A percentile compares a stretch with the other conserved stretches of the same genome.
Evolutionary conservation across 2,329 filamentous ascomycete genomes (phyloP).

Genomic region (Fusarium agapanthi): DNA sequence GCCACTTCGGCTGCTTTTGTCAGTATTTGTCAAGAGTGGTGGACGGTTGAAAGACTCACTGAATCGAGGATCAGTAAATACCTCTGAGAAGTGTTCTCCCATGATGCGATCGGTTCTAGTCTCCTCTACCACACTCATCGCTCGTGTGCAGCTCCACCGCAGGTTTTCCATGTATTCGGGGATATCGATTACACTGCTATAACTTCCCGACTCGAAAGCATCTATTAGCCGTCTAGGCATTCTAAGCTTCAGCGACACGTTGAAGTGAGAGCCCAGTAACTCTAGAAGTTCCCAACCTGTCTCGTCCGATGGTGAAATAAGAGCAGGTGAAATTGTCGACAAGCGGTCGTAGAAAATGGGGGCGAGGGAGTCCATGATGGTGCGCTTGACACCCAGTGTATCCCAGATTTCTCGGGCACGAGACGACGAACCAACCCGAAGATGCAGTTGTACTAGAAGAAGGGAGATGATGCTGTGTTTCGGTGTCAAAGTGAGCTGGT

Average conservation of each 20-base stretch:
- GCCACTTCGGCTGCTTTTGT: constrained; percentile 51
- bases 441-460: constrained; percentile 60
- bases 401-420: constrained; percentile 60
- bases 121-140: constrained; percentile 62
- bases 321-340: constrained; percentile 58
- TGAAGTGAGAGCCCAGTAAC: constrained; percentile 57
- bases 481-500: constrained; percentile 55
- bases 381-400: constrained; percentile 63
- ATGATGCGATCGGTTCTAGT: constrained; percentile 56
- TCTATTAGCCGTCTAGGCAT: constrained; percentile 55
- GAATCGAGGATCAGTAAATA: constrained; percentile 56
- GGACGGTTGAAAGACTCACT: constrained; percentile 48
- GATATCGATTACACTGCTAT: constrained; percentile 60
- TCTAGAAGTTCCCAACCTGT: constrained; percentile 51
- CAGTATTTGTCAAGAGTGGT: not conserved
- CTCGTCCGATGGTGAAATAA: constrained; percentile 47
- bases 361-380: constrained; percentile 64
- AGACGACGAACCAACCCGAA: constrained; percentile 59
- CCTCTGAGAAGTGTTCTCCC: constrained; percentile 51
- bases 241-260: constrained; percentile 55
- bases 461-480: constrained; percentile 59
- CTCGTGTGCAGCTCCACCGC: constrained; percentile 60
- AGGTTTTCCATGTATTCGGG: constrained; percentile 55
- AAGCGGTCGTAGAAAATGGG: constrained; percentile 65
- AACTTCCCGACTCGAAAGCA: constrained; percentile 60